Conservation (phyloP, 2,329 filamentous ascomycete genomes). For the Elsinoe ampelina region DNA sequence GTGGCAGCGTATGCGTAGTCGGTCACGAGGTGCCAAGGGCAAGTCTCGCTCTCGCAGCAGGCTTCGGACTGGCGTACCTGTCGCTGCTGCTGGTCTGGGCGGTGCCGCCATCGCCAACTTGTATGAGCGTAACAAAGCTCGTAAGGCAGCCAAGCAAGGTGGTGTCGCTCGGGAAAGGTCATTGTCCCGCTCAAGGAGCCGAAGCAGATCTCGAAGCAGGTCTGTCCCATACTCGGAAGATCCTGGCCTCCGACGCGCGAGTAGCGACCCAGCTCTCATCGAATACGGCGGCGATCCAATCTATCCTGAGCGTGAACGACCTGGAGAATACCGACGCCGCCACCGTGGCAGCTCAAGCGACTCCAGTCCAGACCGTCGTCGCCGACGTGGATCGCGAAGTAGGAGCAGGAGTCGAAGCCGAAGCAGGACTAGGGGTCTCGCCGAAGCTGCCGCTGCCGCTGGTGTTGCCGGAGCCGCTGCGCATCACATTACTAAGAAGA, state of each 20-base stretch:
- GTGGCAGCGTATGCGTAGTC: constrained; percentile 48
- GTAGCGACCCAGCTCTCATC: constrained; percentile 46
- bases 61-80: constrained; percentile 47
- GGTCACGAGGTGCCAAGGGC: constrained; percentile 43
- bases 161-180: constrained; percentile 28
- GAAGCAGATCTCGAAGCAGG: constrained; percentile 37
- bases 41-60: constrained; percentile 39
- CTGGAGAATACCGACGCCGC: constrained; percentile 34
- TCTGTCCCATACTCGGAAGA: constrained; percentile 33
- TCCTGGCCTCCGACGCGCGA: constrained; percentile 29
- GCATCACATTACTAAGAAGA: constrained; percentile 47
- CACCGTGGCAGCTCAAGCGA: constrained; percentile 35
- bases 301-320: constrained; percentile 42
- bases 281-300: constrained; percentile 57
- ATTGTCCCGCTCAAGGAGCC: constrained; percentile 20
- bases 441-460: constrained; percentile 48
- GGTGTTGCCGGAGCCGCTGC: constrained; percentile 47
- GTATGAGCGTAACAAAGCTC: constrained; percentile 54
- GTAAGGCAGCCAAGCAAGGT: constrained; percentile 45
- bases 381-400: constrained; percentile 25
- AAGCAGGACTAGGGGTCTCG: constrained; percentile 42
- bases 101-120: constrained; percentile 53
- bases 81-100: constrained; percentile 51
- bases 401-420: constrained; percentile 35
- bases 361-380: constrained; percentile 32